Evolutionary conservation across 371 early-diverging fungal species (phyloP), one percentile per base, ranked within the genome.

Genomic region (Smittium culicis): DNA sequence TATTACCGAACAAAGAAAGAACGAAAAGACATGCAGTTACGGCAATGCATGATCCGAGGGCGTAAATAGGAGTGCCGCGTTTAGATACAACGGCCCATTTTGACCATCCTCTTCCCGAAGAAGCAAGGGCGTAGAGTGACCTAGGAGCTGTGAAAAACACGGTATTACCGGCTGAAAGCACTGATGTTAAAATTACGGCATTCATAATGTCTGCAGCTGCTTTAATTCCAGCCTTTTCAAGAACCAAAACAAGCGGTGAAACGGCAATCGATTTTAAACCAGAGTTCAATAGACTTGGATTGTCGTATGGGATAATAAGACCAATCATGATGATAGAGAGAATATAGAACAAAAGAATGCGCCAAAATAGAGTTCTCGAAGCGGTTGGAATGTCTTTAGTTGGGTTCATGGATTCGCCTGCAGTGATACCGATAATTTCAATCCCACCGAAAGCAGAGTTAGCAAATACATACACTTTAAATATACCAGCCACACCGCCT

Each of bases 401-500:
- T 67, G 83, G 89, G 69, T 86, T 87, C 59, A 81, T 80, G 54
- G 82, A 82, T 76, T 88, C 89, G 69, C 85, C 88, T 17, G 85
- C 86, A 24, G 89, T 85, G 69, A 88, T 79, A 67, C 88, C 88
- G 31, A 88, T 82, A 68, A 82, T 79, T 72, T 86, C 90, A 0
- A 90, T 88, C 31, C 94, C 94, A 69, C 90, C 90, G 80, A 91
- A 91, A n/a, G 87, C 84, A 73, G 88, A 93, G 59, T 88, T 88
- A 28, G 94, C 91, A 29, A 87, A 81, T 67, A 91, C 76, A 72
- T 90, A 87, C 0, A 85, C 86, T 67, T 83, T 79, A 55, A 88
- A 68, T 29, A 88, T 79, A 28, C 87, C 88, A 28, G 81, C 67
- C 65, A 88, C 73, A 30, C 83, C 86, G 61, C 85, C 84, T 58